Conservation (phyloP, 306 rosid genomes). For the Cucurbita moschata region DNA sequence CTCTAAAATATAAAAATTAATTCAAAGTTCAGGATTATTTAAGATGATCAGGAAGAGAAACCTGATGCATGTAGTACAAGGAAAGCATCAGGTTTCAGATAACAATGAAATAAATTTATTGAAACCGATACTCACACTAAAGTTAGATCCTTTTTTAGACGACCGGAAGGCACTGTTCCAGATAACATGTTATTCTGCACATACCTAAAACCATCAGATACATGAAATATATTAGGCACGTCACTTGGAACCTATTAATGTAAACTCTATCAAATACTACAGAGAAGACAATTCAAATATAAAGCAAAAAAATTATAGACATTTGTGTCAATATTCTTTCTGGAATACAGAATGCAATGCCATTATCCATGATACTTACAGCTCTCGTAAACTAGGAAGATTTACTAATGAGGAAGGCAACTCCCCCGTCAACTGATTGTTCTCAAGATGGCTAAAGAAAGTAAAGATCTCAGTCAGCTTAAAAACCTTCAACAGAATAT, state of each 20-base stretch:
- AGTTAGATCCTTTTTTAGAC: constrained; percentile 34
- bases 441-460: constrained; percentile 73
- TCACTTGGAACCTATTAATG: neutral
- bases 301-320: neutral
- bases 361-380: constrained; percentile 40
- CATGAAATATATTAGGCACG: neutral
- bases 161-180: constrained; percentile 61
- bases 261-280: neutral
- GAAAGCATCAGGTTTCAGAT: neutral
- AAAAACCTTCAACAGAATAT: constrained; percentile 1
- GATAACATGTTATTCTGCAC: constrained; percentile 73
- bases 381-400: constrained; percentile 67
- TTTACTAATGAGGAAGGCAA: constrained; percentile 51
- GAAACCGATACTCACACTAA: constrained; percentile 41
- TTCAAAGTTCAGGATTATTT: neutral
- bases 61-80: neutral
- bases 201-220: constrained; percentile 44
- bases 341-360: neutral
- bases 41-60: neutral
- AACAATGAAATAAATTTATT: neutral
- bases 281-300: neutral
- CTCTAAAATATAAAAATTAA: neutral
- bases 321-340: neutral
- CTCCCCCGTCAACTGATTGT: constrained; percentile 62
- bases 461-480: constrained; percentile 24